Conservation (phyloP, 768 basidiomycete species). For the Phaffia tasmanica region DNA sequence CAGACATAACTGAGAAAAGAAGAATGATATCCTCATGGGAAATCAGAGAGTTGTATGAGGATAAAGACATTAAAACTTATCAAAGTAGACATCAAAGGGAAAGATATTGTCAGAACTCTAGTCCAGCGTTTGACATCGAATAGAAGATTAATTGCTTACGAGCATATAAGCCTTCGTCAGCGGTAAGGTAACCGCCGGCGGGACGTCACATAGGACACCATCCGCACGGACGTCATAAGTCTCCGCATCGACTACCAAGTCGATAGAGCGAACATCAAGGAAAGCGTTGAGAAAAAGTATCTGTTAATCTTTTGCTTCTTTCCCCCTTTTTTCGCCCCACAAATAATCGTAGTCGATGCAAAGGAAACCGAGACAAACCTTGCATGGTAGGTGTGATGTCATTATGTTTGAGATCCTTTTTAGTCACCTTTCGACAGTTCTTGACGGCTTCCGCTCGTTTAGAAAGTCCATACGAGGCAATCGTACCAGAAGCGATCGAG, state of each 20-base stretch:
- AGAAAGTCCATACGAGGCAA: conserved; percentile 56
- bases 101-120: too few species aligned
- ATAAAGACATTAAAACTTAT: too few species aligned
- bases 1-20: too few species aligned
- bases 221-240: conserved; percentile 77
- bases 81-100: too few species aligned
- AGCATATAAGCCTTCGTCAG: conserved; percentile 60
- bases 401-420: conserved; percentile 94
- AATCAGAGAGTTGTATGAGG: too few species aligned
- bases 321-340: neutral
- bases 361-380: conserved; percentile 29
- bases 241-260: conserved; percentile 66
- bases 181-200: conserved; percentile 58
- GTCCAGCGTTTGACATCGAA: too few species aligned
- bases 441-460: conserved; percentile 66
- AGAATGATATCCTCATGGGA: too few species aligned
- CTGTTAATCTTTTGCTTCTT: neutral
- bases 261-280: neutral
- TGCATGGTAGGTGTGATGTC: conserved; percentile 63
- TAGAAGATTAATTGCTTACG: conserved; percentile 1
- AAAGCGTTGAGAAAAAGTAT: neutral
- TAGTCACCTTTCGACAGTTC: conserved; percentile 61
- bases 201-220: conserved; percentile 62
- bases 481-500: conserved; percentile 48
- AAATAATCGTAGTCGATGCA: neutral